Evolutionary conservation across 768 basidiomycete genomes (phyloP), one percentile per base, ranked within the genome.

Genomic region (Boletales sp.): DNA sequence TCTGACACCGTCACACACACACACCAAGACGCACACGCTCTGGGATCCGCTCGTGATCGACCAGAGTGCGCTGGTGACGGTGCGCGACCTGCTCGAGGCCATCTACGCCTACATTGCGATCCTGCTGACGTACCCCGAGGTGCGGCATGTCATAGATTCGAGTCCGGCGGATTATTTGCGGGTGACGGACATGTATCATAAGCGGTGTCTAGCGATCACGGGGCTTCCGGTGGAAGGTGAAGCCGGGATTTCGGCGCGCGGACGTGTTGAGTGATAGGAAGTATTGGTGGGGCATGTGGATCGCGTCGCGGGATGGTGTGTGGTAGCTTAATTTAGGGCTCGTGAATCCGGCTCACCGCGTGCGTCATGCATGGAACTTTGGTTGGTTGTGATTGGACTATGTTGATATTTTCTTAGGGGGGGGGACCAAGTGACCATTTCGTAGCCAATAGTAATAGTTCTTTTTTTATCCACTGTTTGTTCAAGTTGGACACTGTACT

Each of bases 1-100:
- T 45, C 29, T 0, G 39, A 66, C 11, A 8, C 55, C 1, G 53
- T 61, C 40, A 69, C 67, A 6, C 37, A n/a, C n/a, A n/a, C n/a
- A 55, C 14, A 65, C 64, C 17, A 39, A 56, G 51, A 4, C 59
- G 27, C 12, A 21, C 24, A 24, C 5, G 24, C 59, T 65, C 37
- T 75, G 84, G 83, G 78, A 79, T 2, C 76, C 77, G 1, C 73
- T 84, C 49, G 51, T 72, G 35, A n/a, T n/a, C n/a, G n/a, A n/a
- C n/a, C n/a, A n/a, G n/a, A n/a, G n/a, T n/a, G n/a, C n/a, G n/a
- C n/a, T n/a, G n/a, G n/a, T n/a, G n/a, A n/a, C n/a, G n/a, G n/a
- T n/a, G n/a, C n/a, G n/a, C n/a, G n/a, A n/a, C 54, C 42, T 82
- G 53, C 64, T 84, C 19, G 66, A 75, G 34, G 76, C 72, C 9